A percentile compares a stretch with the other conserved stretches of the same genome.
phyloP scores from a whole-genome alignment of 2,329 filamentous ascomycete species.

The Paraphaeosphaeria minitans region DNA sequence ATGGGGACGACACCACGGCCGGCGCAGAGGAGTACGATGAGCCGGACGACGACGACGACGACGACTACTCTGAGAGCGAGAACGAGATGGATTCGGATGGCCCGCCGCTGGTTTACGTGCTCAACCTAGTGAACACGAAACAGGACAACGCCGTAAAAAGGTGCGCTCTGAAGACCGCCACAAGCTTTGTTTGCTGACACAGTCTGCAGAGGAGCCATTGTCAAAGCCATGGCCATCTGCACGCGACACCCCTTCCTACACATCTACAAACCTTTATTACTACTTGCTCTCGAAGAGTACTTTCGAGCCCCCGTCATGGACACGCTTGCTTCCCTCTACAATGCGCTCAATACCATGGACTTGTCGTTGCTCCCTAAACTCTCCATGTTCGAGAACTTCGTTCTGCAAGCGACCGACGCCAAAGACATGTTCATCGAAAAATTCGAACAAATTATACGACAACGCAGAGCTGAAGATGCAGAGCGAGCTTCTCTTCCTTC shows the following conservation, averaged over 20 bases:
- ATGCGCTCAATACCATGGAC: conserved; percentile 96
- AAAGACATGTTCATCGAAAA: conserved; percentile 98
- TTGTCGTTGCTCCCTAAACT: conserved; percentile 89
- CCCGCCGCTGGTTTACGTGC: conserved; percentile 91
- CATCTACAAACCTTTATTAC: conserved; percentile 95
- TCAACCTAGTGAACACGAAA: conserved; percentile 98
- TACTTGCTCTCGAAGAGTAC: conserved; percentile 93
- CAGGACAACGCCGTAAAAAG: conserved; percentile 88
- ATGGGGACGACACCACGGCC: conserved; percentile 46
- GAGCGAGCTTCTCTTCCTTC: conserved; percentile 36
- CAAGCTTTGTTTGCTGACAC: conserved; percentile 18
- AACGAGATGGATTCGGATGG: conserved; percentile 70
- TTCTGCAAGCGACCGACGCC: conserved; percentile 87
- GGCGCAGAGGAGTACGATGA: conserved; percentile 38
- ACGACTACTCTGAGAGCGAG: conserved; percentile 58
- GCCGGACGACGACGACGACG: conserved; percentile 39
- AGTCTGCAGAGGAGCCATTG: conserved; percentile 75
- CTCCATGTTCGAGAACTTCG: conserved; percentile 79
- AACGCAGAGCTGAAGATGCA: conserved; percentile 72
- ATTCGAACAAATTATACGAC: conserved; percentile 91
- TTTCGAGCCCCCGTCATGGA: conserved; percentile 90
- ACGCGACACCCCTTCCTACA: conserved; percentile 96
- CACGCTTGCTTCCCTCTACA: conserved; percentile 85
- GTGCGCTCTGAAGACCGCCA: conserved; percentile 39
- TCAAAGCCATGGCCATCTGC: conserved; percentile 99